A percentile compares a stretch with the other conserved stretches of the same genome.
Evolutionary conservation across 2,329 filamentous ascomycete species (phyloP).

Genomic region (Myriosclerotinia scirpicola): DNA sequence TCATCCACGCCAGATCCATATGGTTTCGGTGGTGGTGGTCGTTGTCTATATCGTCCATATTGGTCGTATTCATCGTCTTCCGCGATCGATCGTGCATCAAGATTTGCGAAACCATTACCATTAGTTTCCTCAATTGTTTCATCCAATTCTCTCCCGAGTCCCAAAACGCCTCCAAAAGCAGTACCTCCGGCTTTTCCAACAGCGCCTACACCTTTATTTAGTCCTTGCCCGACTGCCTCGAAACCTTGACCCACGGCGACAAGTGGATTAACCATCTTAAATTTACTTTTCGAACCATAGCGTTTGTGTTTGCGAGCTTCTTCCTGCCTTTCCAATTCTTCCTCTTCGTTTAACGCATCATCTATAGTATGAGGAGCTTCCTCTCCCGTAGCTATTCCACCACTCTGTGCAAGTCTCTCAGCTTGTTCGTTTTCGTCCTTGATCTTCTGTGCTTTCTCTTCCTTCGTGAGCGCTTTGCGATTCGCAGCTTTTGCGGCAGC

Average conservation of each 20-base stretch:
- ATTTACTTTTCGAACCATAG: slow-evolving; percentile 27
- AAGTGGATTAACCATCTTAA: slow-evolving; percentile 35
- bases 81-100: slow-evolving; percentile 30
- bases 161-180: slow-evolving; percentile 48
- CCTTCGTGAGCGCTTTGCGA: slow-evolving; percentile 31
- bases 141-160: slow-evolving; percentile 52
- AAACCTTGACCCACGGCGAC: slow-evolving; percentile 37
- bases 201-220: slow-evolving; percentile 35
- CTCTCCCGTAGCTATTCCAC: slow-evolving; percentile 54
- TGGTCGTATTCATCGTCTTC: slow-evolving; percentile 37
- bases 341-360: slow-evolving; percentile 47
- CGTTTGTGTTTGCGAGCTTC: slow-evolving; percentile 18
- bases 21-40: slow-evolving; percentile 19
- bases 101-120: slow-evolving; percentile 44
- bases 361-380: slow-evolving; percentile 54
- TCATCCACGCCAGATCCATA: slow-evolving; percentile 31
- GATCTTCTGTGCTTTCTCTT: slow-evolving; percentile 41
- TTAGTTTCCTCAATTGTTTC: slow-evolving; percentile 55
- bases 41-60: slow-evolving; percentile 36
- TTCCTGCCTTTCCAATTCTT: slow-evolving; percentile 30
- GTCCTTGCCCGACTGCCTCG: slow-evolving; percentile 35
- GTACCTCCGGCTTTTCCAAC: slow-evolving; percentile 45
- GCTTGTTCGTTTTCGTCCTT: slow-evolving; percentile 45
- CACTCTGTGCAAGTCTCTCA: slow-evolving; percentile 47
- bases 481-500: slow-evolving; percentile 54